phyloP scores from a whole-genome alignment of 2,329 filamentous ascomycete genomes.

The Alternaria solani region DNA sequence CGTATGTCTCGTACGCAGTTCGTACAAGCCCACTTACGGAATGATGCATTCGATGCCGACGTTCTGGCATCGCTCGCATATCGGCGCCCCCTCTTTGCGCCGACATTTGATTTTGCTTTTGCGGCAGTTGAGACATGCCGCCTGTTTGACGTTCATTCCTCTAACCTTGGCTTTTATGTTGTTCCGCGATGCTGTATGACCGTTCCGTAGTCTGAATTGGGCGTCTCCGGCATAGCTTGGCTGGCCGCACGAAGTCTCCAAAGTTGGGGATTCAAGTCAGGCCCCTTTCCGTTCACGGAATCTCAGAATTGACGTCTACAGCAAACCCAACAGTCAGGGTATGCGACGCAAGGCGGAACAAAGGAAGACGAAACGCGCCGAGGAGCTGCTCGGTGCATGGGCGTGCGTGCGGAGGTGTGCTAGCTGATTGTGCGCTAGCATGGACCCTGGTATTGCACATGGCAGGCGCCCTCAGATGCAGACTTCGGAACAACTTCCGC shows the following conservation, averaged over 20 bases:
- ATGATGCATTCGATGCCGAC: conserved; percentile 69
- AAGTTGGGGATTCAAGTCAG: not conserved
- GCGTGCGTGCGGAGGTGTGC: conserved; percentile 4
- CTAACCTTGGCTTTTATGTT: not conserved
- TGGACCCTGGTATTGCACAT: conserved; percentile 5
- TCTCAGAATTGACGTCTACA: not conserved
- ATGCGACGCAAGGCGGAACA: not conserved
- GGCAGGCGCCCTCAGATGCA: conserved; percentile 2
- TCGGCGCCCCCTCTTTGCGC: conserved; percentile 59
- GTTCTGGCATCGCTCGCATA: conserved; percentile 69
- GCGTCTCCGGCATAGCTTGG: conserved; percentile 5
- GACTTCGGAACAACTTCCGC: not conserved
- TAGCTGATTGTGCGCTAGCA: conserved; percentile 9
- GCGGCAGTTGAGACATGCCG: conserved; percentile 70
- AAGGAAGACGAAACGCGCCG: not conserved
- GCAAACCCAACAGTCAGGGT: not conserved
- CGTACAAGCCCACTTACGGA: conserved; percentile 36
- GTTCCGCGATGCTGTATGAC: not conserved
- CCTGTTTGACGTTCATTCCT: conserved; percentile 48
- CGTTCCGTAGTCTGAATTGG: not conserved
- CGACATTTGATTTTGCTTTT: conserved; percentile 72
- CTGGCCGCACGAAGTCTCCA: not conserved
- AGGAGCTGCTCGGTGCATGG: conserved; percentile 2
- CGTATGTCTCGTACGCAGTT: not conserved
- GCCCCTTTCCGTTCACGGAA: not conserved